Percentiles rank a stretch among this genome's conserved stretches.
Conservation (phyloP, 2,329 filamentous ascomycete genomes). For the Lecanicillium sp. region DNA sequence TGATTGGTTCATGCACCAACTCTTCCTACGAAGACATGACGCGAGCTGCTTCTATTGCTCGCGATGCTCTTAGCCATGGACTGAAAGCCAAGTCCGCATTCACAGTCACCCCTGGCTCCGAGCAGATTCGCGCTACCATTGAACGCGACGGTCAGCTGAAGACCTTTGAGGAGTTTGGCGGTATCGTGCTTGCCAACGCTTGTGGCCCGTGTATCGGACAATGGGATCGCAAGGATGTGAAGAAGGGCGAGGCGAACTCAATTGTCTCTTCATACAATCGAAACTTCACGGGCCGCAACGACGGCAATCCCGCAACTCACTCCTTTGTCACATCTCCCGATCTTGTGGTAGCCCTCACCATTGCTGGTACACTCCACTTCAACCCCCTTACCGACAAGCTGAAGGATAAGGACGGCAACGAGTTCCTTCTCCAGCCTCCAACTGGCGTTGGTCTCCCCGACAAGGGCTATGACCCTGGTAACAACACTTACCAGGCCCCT, state of each 20-base stretch:
- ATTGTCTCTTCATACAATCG: conserved; percentile 99
- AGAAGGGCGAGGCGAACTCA: conserved; percentile 93
- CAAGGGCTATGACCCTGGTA: conserved; percentile 80
- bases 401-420: conserved; percentile 92
- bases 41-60: conserved; percentile 82
- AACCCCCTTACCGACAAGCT: conserved; percentile 90
- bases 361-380: conserved; percentile 81
- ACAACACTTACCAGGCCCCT: conserved; percentile 93
- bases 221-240: conserved; percentile 88
- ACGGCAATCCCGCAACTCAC: conserved; percentile 90
- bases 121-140: conserved; percentile 93
- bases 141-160: conserved; percentile 82
- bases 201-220: conserved; percentile 91
- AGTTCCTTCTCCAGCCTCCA: conserved; percentile 80
- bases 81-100: conserved; percentile 90
- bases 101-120: conserved; percentile 91
- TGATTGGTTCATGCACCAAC: conserved; percentile 99
- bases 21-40: conserved; percentile 81
- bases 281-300: conserved; percentile 98
- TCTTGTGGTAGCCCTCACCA: conserved; percentile 76
- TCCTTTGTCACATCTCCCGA: conserved; percentile 90
- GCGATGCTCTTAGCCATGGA: conserved; percentile 84
- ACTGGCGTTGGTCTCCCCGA: conserved; percentile 72
- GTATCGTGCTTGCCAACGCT: conserved; percentile 89
- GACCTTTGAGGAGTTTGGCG: conserved; percentile 94